A percentile compares a stretch with the other conserved stretches of the same genome.
These are phyloP conservation scores for Camillea tinctor DNA, from an alignment of 2,329 filamentous ascomycete genomes.

Conservation along the genomic window DNA sequence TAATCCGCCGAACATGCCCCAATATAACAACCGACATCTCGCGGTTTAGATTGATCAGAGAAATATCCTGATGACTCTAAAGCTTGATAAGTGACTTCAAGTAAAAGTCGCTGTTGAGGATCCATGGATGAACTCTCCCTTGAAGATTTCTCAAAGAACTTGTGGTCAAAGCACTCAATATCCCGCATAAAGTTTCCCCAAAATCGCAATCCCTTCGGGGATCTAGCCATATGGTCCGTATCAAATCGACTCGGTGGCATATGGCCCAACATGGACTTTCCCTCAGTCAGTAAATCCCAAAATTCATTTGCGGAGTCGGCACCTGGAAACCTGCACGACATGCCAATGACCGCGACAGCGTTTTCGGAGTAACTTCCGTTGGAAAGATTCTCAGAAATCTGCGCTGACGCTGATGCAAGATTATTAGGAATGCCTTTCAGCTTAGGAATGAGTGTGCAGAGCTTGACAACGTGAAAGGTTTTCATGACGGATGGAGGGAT, in stretches of 20 bases:
- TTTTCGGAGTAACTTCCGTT: no score
- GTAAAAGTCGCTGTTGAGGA: conserved; percentile 6
- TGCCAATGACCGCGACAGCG: conserved; percentile 2
- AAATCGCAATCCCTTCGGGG: conserved; percentile 5
- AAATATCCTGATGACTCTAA: conserved; percentile 6
- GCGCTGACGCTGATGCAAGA: no score
- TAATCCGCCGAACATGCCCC: conserved; percentile 1
- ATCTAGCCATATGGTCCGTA: not conserved
- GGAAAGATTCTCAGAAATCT: no score
- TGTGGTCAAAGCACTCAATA: conserved; percentile 3
- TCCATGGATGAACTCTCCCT: conserved; percentile 12
- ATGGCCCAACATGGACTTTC: not conserved
- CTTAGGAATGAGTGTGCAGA: no score
- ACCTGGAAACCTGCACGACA: conserved; percentile 1
- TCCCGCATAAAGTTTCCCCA: conserved; percentile 6
- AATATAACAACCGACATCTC: conserved; percentile 3
- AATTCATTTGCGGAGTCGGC: not conserved
- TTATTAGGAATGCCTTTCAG: no score
- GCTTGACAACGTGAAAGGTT: no score
- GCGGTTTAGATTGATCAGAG: not conserved
- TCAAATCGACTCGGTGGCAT: not conserved
- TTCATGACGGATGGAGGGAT: no score
- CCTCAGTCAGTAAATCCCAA: not conserved
- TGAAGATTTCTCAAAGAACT: not conserved
- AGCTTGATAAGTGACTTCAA: conserved; percentile 6